Conservation (phyloP, 2,329 filamentous ascomycete genomes). For the Thermothelomyces thermophilus region DNA sequence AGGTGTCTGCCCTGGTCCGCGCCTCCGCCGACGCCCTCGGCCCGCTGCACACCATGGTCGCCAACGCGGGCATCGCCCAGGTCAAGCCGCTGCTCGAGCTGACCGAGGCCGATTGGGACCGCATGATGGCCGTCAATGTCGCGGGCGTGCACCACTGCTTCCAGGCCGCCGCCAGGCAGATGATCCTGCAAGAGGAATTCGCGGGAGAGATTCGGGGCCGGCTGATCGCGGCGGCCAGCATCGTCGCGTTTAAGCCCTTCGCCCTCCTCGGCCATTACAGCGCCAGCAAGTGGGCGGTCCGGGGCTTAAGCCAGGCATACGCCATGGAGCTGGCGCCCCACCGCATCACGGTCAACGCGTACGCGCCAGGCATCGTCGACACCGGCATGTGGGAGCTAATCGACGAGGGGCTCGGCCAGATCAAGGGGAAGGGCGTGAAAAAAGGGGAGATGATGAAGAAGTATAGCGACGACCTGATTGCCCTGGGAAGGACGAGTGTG, state of each 20-base stretch:
- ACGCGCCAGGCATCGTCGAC: conserved; percentile 61
- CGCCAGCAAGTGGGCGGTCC: conserved; percentile 59
- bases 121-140: conserved; percentile 60
- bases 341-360: conserved; percentile 60
- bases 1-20: conserved; percentile 47
- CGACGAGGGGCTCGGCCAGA: conserved; percentile 50
- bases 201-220: conserved; percentile 35
- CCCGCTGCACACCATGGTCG: conserved; percentile 42
- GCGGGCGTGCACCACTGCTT: conserved; percentile 61
- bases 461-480: conserved; percentile 17
- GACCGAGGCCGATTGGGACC: conserved; percentile 48
- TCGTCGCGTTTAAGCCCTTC: conserved; percentile 57
- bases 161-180: conserved; percentile 54
- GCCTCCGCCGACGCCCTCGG: conserved; percentile 47
- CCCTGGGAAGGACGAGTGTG: conserved; percentile 40
- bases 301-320: conserved; percentile 59
- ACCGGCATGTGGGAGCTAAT: conserved; percentile 65
- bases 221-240: conserved; percentile 45
- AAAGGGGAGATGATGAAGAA: conserved; percentile 18
- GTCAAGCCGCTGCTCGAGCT: conserved; percentile 51
- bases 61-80: conserved; percentile 46
- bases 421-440: conserved; percentile 38
- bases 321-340: conserved; percentile 59
- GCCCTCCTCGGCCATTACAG: conserved; percentile 55
- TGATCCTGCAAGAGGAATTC: conserved; percentile 42